Evolutionary conservation across 805 yeast species (phyloP).

Genomic region (Yarrowia divulgata): DNA sequence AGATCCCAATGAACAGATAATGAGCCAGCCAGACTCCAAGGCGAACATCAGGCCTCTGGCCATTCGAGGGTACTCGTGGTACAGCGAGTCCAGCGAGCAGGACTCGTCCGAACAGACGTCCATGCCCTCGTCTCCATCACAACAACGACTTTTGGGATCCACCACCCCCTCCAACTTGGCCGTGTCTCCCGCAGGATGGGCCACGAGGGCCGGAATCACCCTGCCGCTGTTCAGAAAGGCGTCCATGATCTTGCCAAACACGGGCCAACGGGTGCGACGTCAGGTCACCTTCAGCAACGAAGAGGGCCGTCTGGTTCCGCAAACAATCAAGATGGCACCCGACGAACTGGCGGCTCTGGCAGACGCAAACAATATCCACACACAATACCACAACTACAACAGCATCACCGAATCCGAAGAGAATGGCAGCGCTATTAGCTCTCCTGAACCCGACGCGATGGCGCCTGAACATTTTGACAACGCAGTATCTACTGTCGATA

Average conservation of each 20-base stretch:
- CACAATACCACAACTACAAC: conserved; percentile 10
- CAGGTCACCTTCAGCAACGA: conserved; percentile 27
- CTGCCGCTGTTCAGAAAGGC: conserved; percentile 43
- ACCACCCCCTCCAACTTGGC: neutral
- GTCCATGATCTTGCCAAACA: conserved; percentile 57
- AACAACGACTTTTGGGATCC: conserved; percentile 27
- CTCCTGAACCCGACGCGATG: neutral
- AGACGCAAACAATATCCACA: neutral
- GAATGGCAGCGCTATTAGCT: neutral
- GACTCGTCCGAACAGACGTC: conserved; percentile 24
- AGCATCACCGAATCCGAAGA: conserved; percentile 1
- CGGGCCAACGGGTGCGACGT: conserved; percentile 49
- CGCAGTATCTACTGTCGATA: neutral
- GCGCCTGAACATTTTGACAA: neutral
- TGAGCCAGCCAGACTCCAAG: conserved; percentile 28
- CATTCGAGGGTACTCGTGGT: conserved; percentile 32
- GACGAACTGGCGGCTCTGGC: conserved; percentile 16
- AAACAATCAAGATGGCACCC: conserved; percentile 7
- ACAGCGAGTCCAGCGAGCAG: conserved; percentile 29
- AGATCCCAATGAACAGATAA: conserved; percentile 3
- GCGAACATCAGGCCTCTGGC: conserved; percentile 18
- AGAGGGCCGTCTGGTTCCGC: conserved; percentile 12
- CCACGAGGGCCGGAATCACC: conserved; percentile 34
- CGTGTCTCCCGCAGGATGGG: conserved; percentile 24
- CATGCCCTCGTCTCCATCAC: conserved; percentile 15